A percentile compares a stretch with the other conserved stretches of the same genome.
These are phyloP conservation scores for Didymellaceae sp. DNA, from an alignment of 2,329 filamentous ascomycete species.

Conservation along the genomic window DNA sequence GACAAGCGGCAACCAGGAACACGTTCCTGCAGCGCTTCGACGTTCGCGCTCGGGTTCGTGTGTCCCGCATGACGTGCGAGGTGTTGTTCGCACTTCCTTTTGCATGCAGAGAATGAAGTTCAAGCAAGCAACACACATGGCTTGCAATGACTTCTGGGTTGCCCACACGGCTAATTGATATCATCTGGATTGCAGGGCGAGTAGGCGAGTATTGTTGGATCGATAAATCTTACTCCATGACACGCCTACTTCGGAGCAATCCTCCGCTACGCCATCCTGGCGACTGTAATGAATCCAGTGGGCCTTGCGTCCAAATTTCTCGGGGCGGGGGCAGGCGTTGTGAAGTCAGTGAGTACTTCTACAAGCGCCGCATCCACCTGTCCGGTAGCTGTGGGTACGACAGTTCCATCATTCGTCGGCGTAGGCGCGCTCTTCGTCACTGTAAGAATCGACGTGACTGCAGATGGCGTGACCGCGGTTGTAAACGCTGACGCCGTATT, in stretches of 20 bases:
- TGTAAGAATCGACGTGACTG: not conserved
- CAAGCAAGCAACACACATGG: not conserved
- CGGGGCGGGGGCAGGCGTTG: not conserved
- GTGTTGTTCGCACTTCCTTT: not conserved
- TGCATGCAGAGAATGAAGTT: not conserved
- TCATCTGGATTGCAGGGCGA: not conserved
- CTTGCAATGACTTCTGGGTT: not conserved
- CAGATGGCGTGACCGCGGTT: not conserved
- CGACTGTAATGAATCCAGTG: constrained; percentile 15
- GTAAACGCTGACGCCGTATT: constrained; percentile 1
- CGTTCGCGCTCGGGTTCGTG: not conserved
- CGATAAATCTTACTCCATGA: constrained; percentile 3
- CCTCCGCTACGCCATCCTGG: constrained; percentile 2
- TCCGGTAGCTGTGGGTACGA: constrained; percentile 6
- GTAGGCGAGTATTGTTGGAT: not conserved
- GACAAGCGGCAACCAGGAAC: constrained; percentile 24
- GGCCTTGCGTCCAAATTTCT: constrained; percentile 1
- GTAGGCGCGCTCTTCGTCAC: not conserved
- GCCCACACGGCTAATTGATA: not conserved
- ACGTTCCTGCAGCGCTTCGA: constrained; percentile 16
- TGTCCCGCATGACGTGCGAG: constrained; percentile 1
- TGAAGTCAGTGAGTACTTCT: not conserved
- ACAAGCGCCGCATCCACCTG: constrained; percentile 2
- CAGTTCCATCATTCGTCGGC: not conserved
- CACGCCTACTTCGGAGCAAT: not conserved